These are phyloP conservation scores for Candida namnaoensis DNA, from an alignment of 805 yeast species.

Conservation along the genomic window DNA sequence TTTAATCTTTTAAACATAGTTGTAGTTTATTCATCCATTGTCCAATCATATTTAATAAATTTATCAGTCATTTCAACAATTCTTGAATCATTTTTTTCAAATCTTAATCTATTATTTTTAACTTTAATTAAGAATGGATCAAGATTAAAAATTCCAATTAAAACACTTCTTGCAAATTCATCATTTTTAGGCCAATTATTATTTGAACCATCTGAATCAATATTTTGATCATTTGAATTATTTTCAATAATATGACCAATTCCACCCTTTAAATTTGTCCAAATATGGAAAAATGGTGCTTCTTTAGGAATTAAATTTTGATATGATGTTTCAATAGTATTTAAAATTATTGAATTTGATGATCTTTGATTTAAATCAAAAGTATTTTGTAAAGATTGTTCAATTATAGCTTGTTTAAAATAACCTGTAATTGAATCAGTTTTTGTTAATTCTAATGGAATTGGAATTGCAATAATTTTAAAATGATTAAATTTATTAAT, in stretches of 20 bases:
- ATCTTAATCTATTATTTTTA: slow-evolving; percentile 19
- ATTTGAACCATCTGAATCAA: too few relatives aligned
- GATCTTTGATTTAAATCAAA: slow-evolving; percentile 30
- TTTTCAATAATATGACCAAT: slow-evolving; percentile 42
- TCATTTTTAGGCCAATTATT: slow-evolving; percentile 37
- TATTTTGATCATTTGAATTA: not conserved
- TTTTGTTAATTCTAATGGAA: slow-evolving; percentile 21
- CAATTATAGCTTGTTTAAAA: slow-evolving; percentile 32
- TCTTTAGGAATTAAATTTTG: slow-evolving; percentile 31
- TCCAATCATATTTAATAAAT: slow-evolving; percentile 11
- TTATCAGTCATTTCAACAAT: slow-evolving; percentile 5
- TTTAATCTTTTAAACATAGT: too few relatives aligned
- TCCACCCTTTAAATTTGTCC: slow-evolving; percentile 39
- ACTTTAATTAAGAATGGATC: slow-evolving; percentile 24
- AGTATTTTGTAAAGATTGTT: slow-evolving; percentile 11
- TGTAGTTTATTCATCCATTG: not conserved
- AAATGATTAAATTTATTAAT: slow-evolving; percentile 26
- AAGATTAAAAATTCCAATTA: slow-evolving; percentile 34
- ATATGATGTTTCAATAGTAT: slow-evolving; percentile 17
- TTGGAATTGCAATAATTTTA: slow-evolving; percentile 33
- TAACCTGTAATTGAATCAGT: slow-evolving; percentile 26
- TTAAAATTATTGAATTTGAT: slow-evolving; percentile 23
- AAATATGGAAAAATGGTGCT: slow-evolving; percentile 42
- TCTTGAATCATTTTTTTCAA: slow-evolving; percentile 9
- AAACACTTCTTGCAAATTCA: slow-evolving; percentile 32